Evolutionary conservation across 2,329 filamentous ascomycete species (phyloP).

Genomic region (Penicillium sp.): DNA sequence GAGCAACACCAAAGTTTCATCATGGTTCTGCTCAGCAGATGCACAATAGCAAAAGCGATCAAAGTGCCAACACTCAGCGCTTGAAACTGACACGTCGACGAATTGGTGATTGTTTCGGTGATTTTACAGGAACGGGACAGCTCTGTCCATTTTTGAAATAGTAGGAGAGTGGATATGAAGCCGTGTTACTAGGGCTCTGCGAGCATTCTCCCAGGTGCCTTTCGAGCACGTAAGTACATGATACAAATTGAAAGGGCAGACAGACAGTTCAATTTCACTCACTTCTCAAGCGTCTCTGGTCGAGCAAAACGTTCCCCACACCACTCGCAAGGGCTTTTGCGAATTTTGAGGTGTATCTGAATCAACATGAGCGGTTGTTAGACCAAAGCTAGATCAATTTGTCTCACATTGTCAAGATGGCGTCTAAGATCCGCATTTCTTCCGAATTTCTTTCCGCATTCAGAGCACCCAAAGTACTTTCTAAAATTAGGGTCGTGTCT

Average conservation of each 20-base stretch:
- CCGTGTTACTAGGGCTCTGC: background rate
- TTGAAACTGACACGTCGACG: background rate
- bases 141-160: background rate
- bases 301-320: conserved; percentile 20
- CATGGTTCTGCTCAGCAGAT: conserved; percentile 7
- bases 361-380: conserved; percentile 4
- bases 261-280: background rate
- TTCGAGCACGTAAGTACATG: background rate
- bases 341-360: conserved; percentile 18
- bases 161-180: background rate
- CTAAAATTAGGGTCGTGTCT: conserved; percentile 76
- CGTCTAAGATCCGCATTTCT: conserved; percentile 76
- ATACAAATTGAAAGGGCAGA: background rate
- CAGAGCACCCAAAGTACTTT: conserved; percentile 71
- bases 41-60: background rate
- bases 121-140: background rate
- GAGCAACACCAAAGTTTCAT: background rate
- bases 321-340: conserved; percentile 19
- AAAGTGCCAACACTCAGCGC: background rate
- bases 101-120: background rate
- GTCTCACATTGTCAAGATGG: conserved; percentile 58
- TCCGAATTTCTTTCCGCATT: conserved; percentile 77
- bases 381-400: background rate
- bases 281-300: conserved; percentile 20
- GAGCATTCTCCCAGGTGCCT: conserved; percentile 14